Evolutionary conservation across 2,329 filamentous ascomycete genomes (phyloP).

Genomic region (Pseudocercospora fuligena): DNA sequence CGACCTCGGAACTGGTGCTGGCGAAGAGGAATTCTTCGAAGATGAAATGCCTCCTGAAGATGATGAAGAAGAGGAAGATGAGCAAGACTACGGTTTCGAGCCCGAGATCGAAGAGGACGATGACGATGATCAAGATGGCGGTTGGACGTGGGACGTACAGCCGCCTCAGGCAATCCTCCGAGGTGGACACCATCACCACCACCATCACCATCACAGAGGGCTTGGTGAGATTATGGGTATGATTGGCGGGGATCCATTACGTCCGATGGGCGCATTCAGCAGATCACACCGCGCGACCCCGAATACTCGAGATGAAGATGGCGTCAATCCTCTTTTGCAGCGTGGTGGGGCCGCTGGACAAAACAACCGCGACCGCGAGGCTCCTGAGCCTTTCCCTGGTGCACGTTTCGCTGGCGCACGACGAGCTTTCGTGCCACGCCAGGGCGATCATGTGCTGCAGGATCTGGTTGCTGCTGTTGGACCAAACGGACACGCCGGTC

Average conservation of each 20-base stretch:
- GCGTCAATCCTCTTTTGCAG: constrained; percentile 83
- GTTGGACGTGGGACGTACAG: constrained; percentile 34
- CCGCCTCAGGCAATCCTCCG: constrained; percentile 26
- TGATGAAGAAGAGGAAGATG: constrained; percentile 56
- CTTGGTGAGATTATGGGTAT: constrained; percentile 37
- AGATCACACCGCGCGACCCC: constrained; percentile 41
- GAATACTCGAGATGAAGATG: constrained; percentile 69
- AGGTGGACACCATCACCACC: constrained; percentile 30
- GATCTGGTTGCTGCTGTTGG: constrained; percentile 35
- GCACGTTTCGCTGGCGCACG: constrained; percentile 25
- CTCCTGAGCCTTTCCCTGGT: constrained; percentile 10
- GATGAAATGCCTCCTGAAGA: constrained; percentile 65
- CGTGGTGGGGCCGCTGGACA: constrained; percentile 28
- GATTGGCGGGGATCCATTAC: constrained; percentile 31
- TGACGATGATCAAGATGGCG: constrained; percentile 36
- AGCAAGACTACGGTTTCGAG: constrained; percentile 70
- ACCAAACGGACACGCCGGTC: constrained; percentile 20
- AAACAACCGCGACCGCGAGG: constrained; percentile 14
- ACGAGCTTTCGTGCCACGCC: constrained; percentile 32
- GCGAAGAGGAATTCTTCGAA: constrained; percentile 57
- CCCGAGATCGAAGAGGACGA: constrained; percentile 51
- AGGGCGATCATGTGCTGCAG: constrained; percentile 31
- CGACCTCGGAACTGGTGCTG: constrained; percentile 53
- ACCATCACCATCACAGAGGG: constrained; percentile 34
- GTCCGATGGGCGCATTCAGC: constrained; percentile 21